Evolutionary conservation across 2,329 filamentous ascomycete species (phyloP), one percentile per base, ranked within the genome.

Genomic region (Coniella vitis): DNA sequence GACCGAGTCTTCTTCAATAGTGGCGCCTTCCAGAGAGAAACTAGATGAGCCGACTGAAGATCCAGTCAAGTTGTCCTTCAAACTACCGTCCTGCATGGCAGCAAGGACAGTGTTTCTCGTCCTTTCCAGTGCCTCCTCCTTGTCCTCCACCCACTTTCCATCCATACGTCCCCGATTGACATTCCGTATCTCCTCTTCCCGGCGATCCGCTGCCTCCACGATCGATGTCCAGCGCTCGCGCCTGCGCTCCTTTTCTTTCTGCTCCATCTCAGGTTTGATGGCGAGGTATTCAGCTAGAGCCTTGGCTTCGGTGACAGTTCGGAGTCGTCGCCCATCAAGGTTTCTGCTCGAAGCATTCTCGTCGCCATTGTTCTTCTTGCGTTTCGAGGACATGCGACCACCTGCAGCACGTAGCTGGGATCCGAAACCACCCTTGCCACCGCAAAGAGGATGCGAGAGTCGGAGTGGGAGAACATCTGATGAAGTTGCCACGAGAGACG

Each of bases 391-490:
- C 93, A 98, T 98, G 70, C 94, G 91, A 36, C 94, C 93, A 63
- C 94, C 93, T 3, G 93, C 93, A 0, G 94, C 93, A 62, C 94
- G 88, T 34, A 98, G 82, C 66, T 98, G 94, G 2, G 91, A 97
- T 47, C 93, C 93, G 64, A 98, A 98, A 61, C 93, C 93, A 67
- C 93, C 93, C 65, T 98, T 98, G 63, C 94, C 94, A 71, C 94
- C 93, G 58, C 85, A 87, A 35, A 96, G 71, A 5, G 86, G 86
- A 2, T 84, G 74, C 7, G 83, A 84, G 25, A 98, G 80, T 47
- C 90, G 87, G 4, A 98, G 77, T 0, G 90, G 84, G 14, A 98
- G 75, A 56, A 97, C 81, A 71, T 86, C 80, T 46, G 77, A 55
- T 3, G 43, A n/a, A 4, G 61, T 57, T 31, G 65, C 62, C 3